phyloP scores from a whole-genome alignment of 1,284 basidiomycete genomes.

The Cutaneotrichosporon mucoides region DNA sequence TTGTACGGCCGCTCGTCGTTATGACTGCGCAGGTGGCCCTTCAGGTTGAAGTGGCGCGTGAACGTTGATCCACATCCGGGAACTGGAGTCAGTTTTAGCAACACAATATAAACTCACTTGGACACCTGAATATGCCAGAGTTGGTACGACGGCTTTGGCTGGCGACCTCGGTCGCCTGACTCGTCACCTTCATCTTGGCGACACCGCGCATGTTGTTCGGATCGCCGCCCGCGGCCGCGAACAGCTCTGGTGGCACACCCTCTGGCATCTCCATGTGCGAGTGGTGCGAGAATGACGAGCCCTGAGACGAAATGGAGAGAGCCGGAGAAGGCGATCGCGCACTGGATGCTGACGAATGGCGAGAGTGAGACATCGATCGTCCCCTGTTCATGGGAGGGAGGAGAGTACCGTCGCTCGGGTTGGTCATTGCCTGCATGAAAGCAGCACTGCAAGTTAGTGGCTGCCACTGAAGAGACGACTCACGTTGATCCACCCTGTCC shows the following conservation, averaged over 20 bases:
- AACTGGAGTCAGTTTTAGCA: conserved; percentile 49
- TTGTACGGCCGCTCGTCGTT: conserved; percentile 92
- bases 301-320: conserved; percentile 41
- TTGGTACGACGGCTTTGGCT: conserved; percentile 83
- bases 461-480: conserved; percentile 17
- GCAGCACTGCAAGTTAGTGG: conserved; percentile 32
- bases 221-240: conserved; percentile 5
- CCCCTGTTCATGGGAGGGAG: conserved; percentile 38
- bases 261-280: conserved; percentile 43
- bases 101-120: conserved; percentile 45
- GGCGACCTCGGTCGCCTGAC: conserved; percentile 87
- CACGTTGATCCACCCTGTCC: conserved; percentile 45
- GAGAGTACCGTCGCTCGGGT: conserved; percentile 42
- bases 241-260: conserved; percentile 15
- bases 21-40: conserved; percentile 91
- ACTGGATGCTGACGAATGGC: conserved; percentile 41
- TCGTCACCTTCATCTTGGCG: conserved; percentile 88
- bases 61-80: conserved; percentile 94
- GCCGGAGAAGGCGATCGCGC: conserved; percentile 42
- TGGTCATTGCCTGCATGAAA: conserved; percentile 44
- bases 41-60: conserved; percentile 60
- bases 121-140: conserved; percentile 86
- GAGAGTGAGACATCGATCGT: conserved; percentile 35
- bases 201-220: conserved; percentile 52
- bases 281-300: conserved; percentile 36